Evolutionary conservation across 2,329 filamentous ascomycete genomes (phyloP), one percentile per base, ranked within the genome.

Genomic region (Colletotrichum euphorbiae): DNA sequence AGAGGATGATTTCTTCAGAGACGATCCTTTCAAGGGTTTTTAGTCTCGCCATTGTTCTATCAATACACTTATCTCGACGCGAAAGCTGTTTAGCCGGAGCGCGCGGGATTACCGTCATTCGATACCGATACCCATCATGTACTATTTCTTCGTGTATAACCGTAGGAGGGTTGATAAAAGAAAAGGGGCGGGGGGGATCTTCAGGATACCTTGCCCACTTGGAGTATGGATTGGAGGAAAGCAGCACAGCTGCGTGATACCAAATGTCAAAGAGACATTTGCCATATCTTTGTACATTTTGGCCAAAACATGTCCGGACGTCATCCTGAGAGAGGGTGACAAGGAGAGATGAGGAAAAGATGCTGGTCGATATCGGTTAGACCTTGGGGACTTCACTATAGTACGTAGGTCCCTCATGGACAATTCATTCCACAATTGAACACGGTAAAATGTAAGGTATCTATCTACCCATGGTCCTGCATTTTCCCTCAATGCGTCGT

Each of bases 1-100:
- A 15, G 85, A 89, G 69, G 87, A 90, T 65, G 87, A 90, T 64
- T 87, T 82, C 72, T 83, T 84, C 74, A 80, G 84, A 42, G 85
- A 89, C 24, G 88, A 91, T 70, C 88, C 88, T 1, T 90, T 90
- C 72, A 83, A 81, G 71, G 87, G 87, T 3, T 90, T 90, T 72
- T 90, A 78, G 40, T 24, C 33, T 52, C n/a, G 33, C 19, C 43
- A 36, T 52, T 36, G 9, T 55, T 55, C 24, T 48, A 15, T 67
- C 56, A 45, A 55, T 59, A 60, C 6, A 51, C 19, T 51, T 21
- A 13, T 42, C 50, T 42, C 57, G 21, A 33, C 50, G 62, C 62
- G 67, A 55, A 61, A 48, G 51, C 45, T 52, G 24, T 17, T 54
- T 2, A 31, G 19, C 48, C 33, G 36, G 62, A 56, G 61, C 62